Conservation (phyloP, 169 alveolate genomes). For the Perkinsus marinus region DNA sequence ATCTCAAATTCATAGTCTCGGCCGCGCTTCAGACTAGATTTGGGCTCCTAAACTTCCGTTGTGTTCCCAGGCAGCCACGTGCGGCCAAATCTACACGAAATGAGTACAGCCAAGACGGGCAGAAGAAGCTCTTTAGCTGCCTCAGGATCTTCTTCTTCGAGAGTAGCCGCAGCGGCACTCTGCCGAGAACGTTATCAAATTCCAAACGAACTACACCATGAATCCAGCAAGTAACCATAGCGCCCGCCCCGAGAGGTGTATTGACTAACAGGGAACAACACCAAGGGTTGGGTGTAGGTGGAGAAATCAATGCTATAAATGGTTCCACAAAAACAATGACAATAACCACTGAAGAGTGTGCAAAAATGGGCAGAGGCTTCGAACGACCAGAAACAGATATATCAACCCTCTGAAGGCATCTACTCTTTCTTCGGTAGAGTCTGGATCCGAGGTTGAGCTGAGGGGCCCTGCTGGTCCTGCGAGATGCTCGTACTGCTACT, state of each 20-base stretch:
- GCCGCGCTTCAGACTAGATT: no score
- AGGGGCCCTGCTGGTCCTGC: background rate
- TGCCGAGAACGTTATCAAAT: background rate
- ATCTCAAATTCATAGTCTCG: no score
- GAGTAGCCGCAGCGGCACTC: background rate
- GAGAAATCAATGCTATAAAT: background rate
- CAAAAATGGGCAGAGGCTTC: background rate
- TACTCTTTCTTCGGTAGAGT: background rate
- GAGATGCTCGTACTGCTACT: background rate
- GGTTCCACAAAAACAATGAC: background rate
- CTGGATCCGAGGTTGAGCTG: background rate
- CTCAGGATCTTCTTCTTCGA: background rate
- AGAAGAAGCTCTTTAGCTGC: background rate
- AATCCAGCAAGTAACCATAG: background rate
- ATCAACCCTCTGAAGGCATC: no score
- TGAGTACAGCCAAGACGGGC: no score
- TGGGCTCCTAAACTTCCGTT: no score
- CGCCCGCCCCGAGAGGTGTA: background rate
- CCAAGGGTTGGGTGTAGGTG: background rate
- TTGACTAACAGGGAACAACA: background rate
- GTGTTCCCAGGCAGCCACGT: no score
- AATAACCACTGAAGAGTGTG: background rate
- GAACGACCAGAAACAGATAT: background rate
- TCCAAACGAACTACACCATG: background rate
- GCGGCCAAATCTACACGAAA: no score